These are phyloP conservation scores for Streptanthus diversifolius DNA, from an alignment of 345 rosid genomes.

Conservation along the genomic window DNA sequence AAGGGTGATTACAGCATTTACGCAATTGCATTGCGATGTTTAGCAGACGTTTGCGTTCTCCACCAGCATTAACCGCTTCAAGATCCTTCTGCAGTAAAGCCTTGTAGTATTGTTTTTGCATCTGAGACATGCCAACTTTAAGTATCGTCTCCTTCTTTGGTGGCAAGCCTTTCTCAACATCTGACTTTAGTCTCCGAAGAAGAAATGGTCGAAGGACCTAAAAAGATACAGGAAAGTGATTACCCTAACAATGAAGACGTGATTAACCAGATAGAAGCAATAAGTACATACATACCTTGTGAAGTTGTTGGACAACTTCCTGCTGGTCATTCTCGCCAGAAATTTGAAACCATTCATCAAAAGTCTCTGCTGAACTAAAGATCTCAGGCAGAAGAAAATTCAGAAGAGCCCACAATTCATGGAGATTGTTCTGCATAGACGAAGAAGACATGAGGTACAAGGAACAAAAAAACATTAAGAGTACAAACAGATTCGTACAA, in stretches of 20 bases:
- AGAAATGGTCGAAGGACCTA: constrained; percentile 98
- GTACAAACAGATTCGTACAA: background rate
- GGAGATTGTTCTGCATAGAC: constrained; percentile 92
- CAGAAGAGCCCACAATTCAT: constrained; percentile 97
- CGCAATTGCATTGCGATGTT: constrained; percentile 99
- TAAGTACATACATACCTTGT: constrained; percentile 62
- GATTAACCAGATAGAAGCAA: background rate
- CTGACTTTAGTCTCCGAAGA: constrained; percentile 91
- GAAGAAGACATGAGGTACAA: constrained; percentile 14
- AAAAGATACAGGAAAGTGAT: constrained; percentile 7
- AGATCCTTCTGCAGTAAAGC: constrained; percentile 96
- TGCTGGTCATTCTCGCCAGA: constrained; percentile 99
- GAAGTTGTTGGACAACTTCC: constrained; percentile 99
- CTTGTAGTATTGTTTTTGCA: constrained; percentile 93
- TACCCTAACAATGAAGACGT: background rate
- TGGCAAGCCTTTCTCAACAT: constrained; percentile 98
- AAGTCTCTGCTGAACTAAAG: constrained; percentile 97
- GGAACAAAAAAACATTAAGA: background rate
- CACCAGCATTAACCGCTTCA: constrained; percentile 99
- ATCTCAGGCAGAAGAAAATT: constrained; percentile 96
- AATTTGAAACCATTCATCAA: constrained; percentile 99
- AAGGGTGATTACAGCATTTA: constrained; percentile 98
- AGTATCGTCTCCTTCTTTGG: constrained; percentile 98
- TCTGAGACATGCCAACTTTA: constrained; percentile 99
- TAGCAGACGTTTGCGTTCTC: constrained; percentile 95